These are phyloP conservation scores for Cladosporium sp. DNA, from an alignment of 2,329 filamentous ascomycete species.

Conservation along the genomic window DNA sequence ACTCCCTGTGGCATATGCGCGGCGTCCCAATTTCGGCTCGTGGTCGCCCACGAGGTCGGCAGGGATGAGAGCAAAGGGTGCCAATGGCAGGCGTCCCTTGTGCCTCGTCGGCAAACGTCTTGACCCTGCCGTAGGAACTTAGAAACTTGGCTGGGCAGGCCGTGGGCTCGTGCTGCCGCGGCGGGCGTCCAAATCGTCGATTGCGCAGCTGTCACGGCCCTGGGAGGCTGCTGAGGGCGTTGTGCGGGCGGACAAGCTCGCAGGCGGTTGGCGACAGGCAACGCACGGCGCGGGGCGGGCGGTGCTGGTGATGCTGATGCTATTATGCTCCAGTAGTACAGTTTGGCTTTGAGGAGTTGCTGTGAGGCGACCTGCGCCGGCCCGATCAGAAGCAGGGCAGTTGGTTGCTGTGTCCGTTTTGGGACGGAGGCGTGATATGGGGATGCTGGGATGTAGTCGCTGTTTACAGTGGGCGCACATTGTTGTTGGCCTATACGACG, in stretches of 20 bases:
- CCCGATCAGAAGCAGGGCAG: not conserved
- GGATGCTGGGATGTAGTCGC: not conserved
- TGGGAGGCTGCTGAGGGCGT: not conserved
- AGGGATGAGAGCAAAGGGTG: not conserved
- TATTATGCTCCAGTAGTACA: not conserved
- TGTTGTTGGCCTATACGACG: not conserved
- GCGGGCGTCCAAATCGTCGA: constrained; percentile 6
- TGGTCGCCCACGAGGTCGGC: constrained; percentile 8
- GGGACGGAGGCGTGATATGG: not conserved
- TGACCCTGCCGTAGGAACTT: constrained; percentile 3
- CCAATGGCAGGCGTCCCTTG: not conserved
- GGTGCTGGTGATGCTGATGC: not conserved
- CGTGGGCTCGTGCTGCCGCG: not conserved
- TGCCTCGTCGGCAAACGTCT: not conserved
- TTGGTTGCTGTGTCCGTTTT: not conserved
- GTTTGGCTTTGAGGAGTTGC: not conserved
- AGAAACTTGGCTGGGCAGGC: not conserved
- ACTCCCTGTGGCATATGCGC: not conserved
- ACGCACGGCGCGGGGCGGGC: not conserved
- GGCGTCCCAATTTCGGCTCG: constrained; percentile 8
- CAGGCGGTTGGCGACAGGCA: not conserved
- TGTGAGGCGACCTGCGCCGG: constrained; percentile 8
- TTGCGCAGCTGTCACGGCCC: not conserved
- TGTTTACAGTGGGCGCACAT: not conserved
- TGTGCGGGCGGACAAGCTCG: constrained; percentile 1